Percentiles rank a stretch among this genome's conserved stretches.
These are phyloP conservation scores for Cafeteria roenbergensis DNA, from an alignment of 108 stramenopile species.

Conservation along the genomic window DNA sequence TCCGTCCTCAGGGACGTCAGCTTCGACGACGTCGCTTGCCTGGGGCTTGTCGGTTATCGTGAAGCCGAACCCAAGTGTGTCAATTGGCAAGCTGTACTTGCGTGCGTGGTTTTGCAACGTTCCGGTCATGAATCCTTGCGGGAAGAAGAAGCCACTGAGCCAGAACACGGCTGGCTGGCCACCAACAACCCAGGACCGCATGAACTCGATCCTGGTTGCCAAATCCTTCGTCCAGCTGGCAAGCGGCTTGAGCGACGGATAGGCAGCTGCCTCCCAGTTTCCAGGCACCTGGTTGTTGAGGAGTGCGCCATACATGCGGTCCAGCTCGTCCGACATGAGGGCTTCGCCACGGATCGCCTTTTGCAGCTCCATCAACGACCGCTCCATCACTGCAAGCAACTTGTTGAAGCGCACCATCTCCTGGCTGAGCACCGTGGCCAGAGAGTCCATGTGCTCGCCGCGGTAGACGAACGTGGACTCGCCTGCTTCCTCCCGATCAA, in stretches of 20 bases:
- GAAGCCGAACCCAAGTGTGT: constrained; percentile 32
- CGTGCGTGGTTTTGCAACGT: constrained; percentile 41
- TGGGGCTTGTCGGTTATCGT: constrained; percentile 22
- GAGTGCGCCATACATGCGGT: constrained; percentile 49
- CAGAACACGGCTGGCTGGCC: constrained; percentile 40
- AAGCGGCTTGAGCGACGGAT: constrained; percentile 46
- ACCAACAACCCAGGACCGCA: constrained; percentile 27
- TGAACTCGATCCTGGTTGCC: constrained; percentile 24
- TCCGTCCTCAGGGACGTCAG: constrained; percentile 46
- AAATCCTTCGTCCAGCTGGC: constrained; percentile 40
- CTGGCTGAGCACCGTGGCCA: constrained; percentile 50
- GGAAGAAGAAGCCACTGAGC: constrained; percentile 47
- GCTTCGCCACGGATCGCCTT: constrained; percentile 46
- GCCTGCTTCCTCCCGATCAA: constrained; percentile 41
- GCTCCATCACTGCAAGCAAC: constrained; percentile 24
- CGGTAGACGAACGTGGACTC: constrained; percentile 47
- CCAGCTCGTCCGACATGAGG: constrained; percentile 48
- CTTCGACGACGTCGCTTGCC: too few species aligned
- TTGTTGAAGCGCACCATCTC: constrained; percentile 57
- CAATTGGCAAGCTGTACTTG: constrained; percentile 33
- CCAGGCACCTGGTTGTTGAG: constrained; percentile 46
- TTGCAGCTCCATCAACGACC: constrained; percentile 32
- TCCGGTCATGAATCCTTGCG: constrained; percentile 47
- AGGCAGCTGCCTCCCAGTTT: constrained; percentile 38
- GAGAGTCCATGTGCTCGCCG: constrained; percentile 26